phyloP scores from a whole-genome alignment of 352 stramenopile genomes.

The Phytophthora melonis region DNA sequence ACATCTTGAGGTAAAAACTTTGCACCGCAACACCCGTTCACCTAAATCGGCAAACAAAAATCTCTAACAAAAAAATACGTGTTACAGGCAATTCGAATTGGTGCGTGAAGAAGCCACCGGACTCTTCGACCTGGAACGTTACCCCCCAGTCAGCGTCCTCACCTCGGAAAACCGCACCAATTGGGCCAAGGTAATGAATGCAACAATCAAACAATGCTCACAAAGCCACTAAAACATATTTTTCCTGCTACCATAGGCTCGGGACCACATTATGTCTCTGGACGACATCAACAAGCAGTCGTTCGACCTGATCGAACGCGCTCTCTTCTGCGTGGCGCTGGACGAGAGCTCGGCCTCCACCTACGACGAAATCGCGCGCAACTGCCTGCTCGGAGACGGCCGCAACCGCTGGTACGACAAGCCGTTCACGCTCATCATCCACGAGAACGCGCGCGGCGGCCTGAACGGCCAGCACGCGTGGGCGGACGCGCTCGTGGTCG shows the following conservation, averaged over 20 bases:
- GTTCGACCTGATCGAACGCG: conserved; percentile 93
- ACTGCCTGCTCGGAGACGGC: conserved; percentile 88
- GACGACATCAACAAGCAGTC: conserved; percentile 91
- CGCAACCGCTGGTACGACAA: conserved; percentile 99
- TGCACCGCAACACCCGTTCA: not conserved
- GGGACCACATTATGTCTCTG: conserved; percentile 85
- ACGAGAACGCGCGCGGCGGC: conserved; percentile 96
- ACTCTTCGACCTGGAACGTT: conserved; percentile 87
- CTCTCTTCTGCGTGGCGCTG: conserved; percentile 94
- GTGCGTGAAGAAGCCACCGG: conserved; percentile 86
- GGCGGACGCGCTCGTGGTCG: conserved; percentile 97
- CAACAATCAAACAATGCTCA: not conserved
- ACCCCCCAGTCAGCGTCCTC: conserved; percentile 93
- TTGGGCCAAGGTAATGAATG: conserved; percentile 89
- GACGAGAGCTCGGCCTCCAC: conserved; percentile 87
- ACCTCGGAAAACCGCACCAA: conserved; percentile 95
- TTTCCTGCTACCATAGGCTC: conserved; percentile 47
- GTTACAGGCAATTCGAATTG: conserved; percentile 80
- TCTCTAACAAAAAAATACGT: conserved; percentile 3
- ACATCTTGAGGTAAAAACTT: conserved; percentile 66
- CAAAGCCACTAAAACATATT: conserved; percentile 3
- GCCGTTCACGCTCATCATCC: conserved; percentile 96
- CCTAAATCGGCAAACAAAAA: not conserved
- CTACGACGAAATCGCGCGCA: conserved; percentile 89
- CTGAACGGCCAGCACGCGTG: conserved; percentile 97